These are phyloP conservation scores for Eutypella sp. DNA, from an alignment of 2,329 filamentous ascomycete genomes.

Conservation along the genomic window DNA sequence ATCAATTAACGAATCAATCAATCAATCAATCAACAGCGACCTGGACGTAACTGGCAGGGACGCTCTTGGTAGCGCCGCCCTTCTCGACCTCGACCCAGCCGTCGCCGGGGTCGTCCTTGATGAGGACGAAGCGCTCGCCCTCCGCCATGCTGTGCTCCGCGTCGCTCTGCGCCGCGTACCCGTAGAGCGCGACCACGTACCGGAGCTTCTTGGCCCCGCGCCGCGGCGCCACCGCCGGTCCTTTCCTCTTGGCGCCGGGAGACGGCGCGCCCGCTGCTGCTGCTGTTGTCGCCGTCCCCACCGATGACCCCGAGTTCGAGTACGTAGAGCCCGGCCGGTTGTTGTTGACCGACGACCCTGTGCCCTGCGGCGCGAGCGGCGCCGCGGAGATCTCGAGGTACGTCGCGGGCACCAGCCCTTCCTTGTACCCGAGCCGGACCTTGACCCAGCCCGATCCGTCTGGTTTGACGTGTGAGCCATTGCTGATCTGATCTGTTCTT, in stretches of 20 bases:
- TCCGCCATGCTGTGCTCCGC: conserved; percentile 86
- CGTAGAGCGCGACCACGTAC: conserved; percentile 90
- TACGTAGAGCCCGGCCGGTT: conserved; percentile 68
- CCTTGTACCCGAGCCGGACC: conserved; percentile 67
- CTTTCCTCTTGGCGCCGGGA: conserved; percentile 87
- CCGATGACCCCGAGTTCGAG: conserved; percentile 70
- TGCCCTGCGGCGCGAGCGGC: conserved; percentile 40
- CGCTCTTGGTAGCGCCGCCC: conserved; percentile 78
- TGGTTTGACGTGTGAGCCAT: conserved; percentile 35
- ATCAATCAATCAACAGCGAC: conserved; percentile 31
- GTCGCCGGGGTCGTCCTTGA: conserved; percentile 83
- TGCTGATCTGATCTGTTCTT: too few relatives aligned
- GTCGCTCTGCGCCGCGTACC: conserved; percentile 81
- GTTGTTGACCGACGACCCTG: conserved; percentile 36
- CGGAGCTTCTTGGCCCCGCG: conserved; percentile 89
- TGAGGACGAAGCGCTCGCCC: conserved; percentile 85
- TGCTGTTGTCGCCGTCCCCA: conserved; percentile 36
- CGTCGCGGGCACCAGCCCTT: conserved; percentile 81
- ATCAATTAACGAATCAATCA: too few relatives aligned
- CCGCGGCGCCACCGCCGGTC: conserved; percentile 83
- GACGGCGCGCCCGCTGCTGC: conserved; percentile 32
- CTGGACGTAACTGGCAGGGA: conserved; percentile 90
- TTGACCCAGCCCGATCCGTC: conserved; percentile 91
- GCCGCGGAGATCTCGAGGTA: conserved; percentile 68
- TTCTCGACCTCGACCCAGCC: conserved; percentile 97